Conservation (phyloP, 768 basidiomycete species). For the Filobasidium floriforme region DNA sequence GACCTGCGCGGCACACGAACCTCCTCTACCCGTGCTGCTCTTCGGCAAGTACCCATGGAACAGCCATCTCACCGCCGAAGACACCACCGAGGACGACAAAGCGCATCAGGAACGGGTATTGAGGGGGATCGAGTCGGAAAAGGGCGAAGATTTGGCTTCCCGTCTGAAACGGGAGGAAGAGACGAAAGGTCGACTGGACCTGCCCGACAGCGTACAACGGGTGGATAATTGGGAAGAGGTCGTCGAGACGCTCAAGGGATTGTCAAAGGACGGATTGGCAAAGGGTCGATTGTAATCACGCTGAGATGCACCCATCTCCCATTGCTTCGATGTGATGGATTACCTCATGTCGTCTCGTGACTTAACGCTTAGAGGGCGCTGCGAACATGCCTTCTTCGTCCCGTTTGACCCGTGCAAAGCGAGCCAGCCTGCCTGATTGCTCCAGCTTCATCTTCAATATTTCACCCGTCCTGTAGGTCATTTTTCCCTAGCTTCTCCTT, state of each 20-base stretch:
- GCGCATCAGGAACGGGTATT: conserved; percentile 31
- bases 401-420: too few relatives aligned
- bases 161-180: conserved; percentile 54
- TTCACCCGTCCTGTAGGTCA: too few relatives aligned
- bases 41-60: conserved; percentile 76
- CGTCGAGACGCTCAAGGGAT: conserved; percentile 30
- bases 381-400: too few relatives aligned
- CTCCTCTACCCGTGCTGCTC: conserved; percentile 58
- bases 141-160: conserved; percentile 27
- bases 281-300: too few relatives aligned
- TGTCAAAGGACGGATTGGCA: too few relatives aligned
- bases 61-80: conserved; percentile 48
- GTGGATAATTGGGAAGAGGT: conserved; percentile 61
- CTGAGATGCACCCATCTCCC: too few relatives aligned
- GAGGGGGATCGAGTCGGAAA: conserved; percentile 26
- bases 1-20: conserved; percentile 51
- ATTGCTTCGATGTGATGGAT: too few relatives aligned
- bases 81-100: conserved; percentile 28
- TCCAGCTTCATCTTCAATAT: too few relatives aligned
- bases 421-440: too few relatives aligned
- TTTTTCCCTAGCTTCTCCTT: too few relatives aligned
- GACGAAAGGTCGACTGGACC: conserved; percentile 44
- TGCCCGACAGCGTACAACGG: conserved; percentile 53
- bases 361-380: too few relatives aligned
- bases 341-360: too few relatives aligned